These are phyloP conservation scores for sunflower (Helianthus annuus) DNA, from an alignment of 129 eudicot genomes.

Conservation along the genomic window DNA sequence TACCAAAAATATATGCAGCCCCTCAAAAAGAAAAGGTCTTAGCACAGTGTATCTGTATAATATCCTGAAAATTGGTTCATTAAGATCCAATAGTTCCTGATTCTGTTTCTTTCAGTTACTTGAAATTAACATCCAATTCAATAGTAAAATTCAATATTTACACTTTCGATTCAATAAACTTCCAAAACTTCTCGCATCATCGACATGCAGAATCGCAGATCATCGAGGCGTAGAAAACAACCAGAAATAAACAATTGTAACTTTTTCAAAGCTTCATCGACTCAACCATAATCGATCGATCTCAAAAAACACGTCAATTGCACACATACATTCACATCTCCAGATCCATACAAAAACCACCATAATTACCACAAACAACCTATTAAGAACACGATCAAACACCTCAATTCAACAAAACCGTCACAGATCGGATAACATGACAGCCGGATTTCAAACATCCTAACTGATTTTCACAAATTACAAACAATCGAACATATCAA, in stretches of 20 bases:
- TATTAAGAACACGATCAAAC: background rate
- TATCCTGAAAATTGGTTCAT: background rate
- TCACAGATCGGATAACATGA: slow-evolving; percentile 19
- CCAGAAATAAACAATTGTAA: background rate
- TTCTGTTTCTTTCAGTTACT: background rate
- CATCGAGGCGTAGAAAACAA: background rate
- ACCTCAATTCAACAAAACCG: slow-evolving; percentile 7
- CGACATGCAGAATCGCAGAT: slow-evolving; percentile 19
- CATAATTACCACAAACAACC: slow-evolving; percentile 5
- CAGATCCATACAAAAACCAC: slow-evolving; percentile 11
- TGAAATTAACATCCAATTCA: background rate
- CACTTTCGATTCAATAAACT: slow-evolving; percentile 3
- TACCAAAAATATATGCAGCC: background rate
- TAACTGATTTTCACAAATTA: background rate
- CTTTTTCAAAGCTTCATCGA: slow-evolving; percentile 12
- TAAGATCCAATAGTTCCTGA: background rate
- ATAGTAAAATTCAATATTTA: background rate
- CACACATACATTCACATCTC: slow-evolving; percentile 9
- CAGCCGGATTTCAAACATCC: slow-evolving; percentile 14
- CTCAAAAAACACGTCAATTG: slow-evolving; percentile 16
- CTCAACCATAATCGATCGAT: slow-evolving; percentile 14
- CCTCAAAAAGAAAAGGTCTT: background rate
- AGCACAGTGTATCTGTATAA: background rate
- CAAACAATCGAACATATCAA: slow-evolving; percentile 3
- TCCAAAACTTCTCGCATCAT: slow-evolving; percentile 10